Evolutionary conservation across 352 stramenopile species (phyloP), one percentile per base, ranked within the genome.

Genomic region (Pythium volutum): DNA sequence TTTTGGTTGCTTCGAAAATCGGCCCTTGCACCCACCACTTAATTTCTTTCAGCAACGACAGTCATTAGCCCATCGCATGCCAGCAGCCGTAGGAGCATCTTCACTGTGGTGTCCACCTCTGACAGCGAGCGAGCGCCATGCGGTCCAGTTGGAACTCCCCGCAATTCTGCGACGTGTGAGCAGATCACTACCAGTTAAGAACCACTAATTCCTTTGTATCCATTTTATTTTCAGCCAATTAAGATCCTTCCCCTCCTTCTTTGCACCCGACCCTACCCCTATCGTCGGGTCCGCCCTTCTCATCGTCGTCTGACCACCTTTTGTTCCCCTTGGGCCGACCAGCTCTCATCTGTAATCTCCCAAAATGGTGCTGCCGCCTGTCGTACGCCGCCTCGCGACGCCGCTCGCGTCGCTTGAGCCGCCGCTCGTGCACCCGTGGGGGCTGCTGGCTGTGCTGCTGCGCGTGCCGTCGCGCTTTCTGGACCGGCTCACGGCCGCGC

Each of bases 401-500:
- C 50, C 29, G 20, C 50, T 56, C 26, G 47, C 47, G 33, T 29
- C 51, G 14, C 22, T 58, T 18, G 49, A 64, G 46, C 50, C 59
- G 46, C 42, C 56, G 25, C 31, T 62, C 31, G 62, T 76, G 11
- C 79, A 93, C 62, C 78, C 84, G 42, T 93, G 81, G 84, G 71
- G 74, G 2, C 46, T 91, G 7, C 56, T 90, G 25, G 76, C 71
- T 0, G 54, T 69, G 27, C 52, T 91, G 25, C 60, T 93, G 55
- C 76, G 81, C 23, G 83, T 70, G 26, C 81, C 84, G 12, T 84
- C 74, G 52, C 73, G 80, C 6, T 52, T 87, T 7, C 64, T 93
- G 38, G 77, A 93, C 59, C 56, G 66, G 2, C 59, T 89, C 38
- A 93, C 79, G 22, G 75, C 67, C 34, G 69, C 64, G 22, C 84